phyloP scores from a whole-genome alignment of 169 alveolate species.

The Perkinsus olseni region DNA sequence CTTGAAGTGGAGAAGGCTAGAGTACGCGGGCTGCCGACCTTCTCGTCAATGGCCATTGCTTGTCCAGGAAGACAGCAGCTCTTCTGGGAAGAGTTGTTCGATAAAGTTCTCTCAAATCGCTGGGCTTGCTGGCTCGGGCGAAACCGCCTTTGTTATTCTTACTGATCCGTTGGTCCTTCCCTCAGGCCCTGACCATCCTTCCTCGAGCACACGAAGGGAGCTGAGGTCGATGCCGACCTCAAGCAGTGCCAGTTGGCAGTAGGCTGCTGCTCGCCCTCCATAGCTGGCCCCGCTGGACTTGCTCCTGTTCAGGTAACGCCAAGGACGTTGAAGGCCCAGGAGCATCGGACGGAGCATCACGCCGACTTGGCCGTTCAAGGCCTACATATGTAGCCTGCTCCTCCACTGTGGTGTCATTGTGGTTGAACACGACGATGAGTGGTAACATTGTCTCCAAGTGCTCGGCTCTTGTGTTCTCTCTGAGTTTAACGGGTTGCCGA shows the following conservation, averaged over 20 bases:
- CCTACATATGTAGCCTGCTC: background rate
- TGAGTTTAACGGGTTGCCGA: no score
- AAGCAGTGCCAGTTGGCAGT: background rate
- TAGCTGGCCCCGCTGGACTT: no score
- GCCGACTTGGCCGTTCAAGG: background rate
- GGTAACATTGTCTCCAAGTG: background rate
- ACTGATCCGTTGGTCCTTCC: background rate
- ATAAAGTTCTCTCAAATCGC: no score
- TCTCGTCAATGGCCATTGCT: background rate
- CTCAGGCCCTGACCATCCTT: background rate
- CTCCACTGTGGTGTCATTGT: no score
- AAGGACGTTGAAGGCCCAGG: background rate
- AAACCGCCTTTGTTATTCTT: no score
- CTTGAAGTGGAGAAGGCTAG: background rate
- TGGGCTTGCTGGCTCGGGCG: no score
- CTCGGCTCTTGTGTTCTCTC: background rate
- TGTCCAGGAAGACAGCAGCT: no score
- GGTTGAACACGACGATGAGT: background rate
- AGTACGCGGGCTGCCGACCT: no score
- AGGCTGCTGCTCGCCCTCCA: background rate
- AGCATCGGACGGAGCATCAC: background rate
- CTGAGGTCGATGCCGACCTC: background rate
- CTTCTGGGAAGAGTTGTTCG: no score
- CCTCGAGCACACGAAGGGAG: background rate
- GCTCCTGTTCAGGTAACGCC: background rate